phyloP scores from a whole-genome alignment of 2,329 filamentous ascomycete species.

The Beauveria asiatica region DNA sequence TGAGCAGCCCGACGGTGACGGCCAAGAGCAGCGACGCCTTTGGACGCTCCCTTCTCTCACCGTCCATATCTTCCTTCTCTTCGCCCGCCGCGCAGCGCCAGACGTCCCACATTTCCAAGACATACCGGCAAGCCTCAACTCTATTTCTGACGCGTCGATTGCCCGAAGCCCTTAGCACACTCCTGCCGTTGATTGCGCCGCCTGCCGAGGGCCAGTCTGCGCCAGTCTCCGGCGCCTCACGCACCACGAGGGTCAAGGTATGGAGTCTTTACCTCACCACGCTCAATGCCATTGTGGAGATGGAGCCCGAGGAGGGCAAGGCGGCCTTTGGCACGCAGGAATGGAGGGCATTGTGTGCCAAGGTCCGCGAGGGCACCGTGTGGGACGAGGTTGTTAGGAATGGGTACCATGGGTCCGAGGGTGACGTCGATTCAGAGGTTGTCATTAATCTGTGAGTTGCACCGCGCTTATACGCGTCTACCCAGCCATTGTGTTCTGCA shows the following conservation, averaged over 20 bases:
- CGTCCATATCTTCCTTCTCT: conserved; percentile 62
- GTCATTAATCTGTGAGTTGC: conserved; percentile 70
- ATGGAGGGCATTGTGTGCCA: conserved; percentile 74
- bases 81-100: conserved; percentile 53
- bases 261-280: conserved; percentile 97
- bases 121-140: conserved; percentile 88
- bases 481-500: neutral
- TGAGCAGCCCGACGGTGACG: conserved; percentile 35
- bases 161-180: conserved; percentile 77
- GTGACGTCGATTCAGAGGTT: conserved; percentile 88
- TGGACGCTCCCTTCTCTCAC: conserved; percentile 46
- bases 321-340: conserved; percentile 74
- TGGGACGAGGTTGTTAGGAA: conserved; percentile 88
- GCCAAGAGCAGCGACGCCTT: conserved; percentile 31
- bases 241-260: conserved; percentile 81
- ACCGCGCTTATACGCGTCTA: neutral
- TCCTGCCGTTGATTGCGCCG: conserved; percentile 72
- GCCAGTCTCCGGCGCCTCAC: conserved; percentile 70
- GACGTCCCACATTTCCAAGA: conserved; percentile 73
- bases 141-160: conserved; percentile 90
- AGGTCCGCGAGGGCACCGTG: conserved; percentile 81
- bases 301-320: conserved; percentile 86
- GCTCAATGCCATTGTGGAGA: conserved; percentile 80
- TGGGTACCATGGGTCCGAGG: conserved; percentile 82
- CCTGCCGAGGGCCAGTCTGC: conserved; percentile 48